These are phyloP conservation scores for Talaromyces sp. DNA, from an alignment of 2,329 filamentous ascomycete genomes.

Conservation along the genomic window DNA sequence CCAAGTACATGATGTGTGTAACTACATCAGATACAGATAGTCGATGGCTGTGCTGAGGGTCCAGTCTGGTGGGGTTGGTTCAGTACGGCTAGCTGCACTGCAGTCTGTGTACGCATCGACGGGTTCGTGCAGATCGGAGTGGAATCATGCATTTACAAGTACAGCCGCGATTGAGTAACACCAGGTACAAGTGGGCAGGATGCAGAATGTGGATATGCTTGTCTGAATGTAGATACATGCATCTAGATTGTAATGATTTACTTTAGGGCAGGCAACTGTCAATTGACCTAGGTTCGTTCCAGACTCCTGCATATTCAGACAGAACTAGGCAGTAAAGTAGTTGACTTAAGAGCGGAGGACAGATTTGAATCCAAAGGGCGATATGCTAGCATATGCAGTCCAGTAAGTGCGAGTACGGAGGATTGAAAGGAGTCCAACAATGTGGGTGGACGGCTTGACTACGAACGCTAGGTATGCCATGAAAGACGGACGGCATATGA, in stretches of 20 bases:
- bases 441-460: not conserved
- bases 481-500: not conserved
- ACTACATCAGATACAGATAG: not conserved
- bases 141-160: not conserved
- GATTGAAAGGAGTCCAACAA: not conserved
- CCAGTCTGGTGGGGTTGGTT: not conserved
- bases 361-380: no score
- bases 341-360: not conserved
- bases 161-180: not conserved
- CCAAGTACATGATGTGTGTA: not conserved
- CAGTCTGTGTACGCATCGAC: not conserved
- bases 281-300: not conserved
- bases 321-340: not conserved
- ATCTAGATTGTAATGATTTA: not conserved
- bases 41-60: conserved; percentile 2
- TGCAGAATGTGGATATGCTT: not conserved
- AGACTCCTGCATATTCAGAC: not conserved
- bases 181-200: not conserved
- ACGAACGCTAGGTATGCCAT: not conserved
- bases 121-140: not conserved
- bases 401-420: not conserved
- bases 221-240: not conserved
- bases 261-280: not conserved
- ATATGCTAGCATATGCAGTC: not conserved
- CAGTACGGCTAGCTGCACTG: conserved; percentile 3